These are phyloP conservation scores for Mikania micrantha DNA, from an alignment of 129 eudicot genomes.

Conservation along the genomic window DNA sequence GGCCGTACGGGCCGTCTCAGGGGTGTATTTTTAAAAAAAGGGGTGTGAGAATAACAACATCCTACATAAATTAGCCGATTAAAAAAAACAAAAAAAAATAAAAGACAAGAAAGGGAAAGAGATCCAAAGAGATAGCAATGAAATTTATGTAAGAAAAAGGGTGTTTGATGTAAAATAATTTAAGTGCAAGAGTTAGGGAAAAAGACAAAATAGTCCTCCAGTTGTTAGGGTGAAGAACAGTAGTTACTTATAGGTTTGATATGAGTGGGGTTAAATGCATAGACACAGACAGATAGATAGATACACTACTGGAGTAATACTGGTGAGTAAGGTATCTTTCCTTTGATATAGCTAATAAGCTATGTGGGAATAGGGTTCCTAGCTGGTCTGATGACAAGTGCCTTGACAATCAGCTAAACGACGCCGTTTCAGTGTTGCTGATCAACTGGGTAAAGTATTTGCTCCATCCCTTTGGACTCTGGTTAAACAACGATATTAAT, in stretches of 20 bases:
- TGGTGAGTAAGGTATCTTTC: slow-evolving; percentile 31
- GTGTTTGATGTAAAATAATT: slow-evolving; percentile 14
- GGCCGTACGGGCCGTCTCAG: too few species aligned
- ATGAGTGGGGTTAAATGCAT: slow-evolving; percentile 4
- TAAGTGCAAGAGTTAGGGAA: slow-evolving; percentile 21
- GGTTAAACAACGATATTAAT: slow-evolving; percentile 32
- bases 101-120: neutral
- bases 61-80: too few species aligned
- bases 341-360: slow-evolving; percentile 9
- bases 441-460: slow-evolving; percentile 20
- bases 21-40: too few species aligned
- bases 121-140: slow-evolving; percentile 16
- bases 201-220: slow-evolving; percentile 32
- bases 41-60: too few species aligned
- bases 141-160: slow-evolving; percentile 15
- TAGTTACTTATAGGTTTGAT: slow-evolving; percentile 14
- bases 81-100: neutral
- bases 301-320: slow-evolving; percentile 28
- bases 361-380: slow-evolving; percentile 17
- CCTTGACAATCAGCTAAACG: slow-evolving; percentile 42
- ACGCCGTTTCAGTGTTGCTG: slow-evolving; percentile 29
- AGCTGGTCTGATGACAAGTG: slow-evolving; percentile 33
- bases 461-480: slow-evolving; percentile 36
- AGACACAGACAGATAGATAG: neutral
- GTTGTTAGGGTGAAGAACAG: slow-evolving; percentile 25